Evolutionary conservation across 306 rosid genomes (phyloP).

Genomic region (Rubus idaeus): DNA sequence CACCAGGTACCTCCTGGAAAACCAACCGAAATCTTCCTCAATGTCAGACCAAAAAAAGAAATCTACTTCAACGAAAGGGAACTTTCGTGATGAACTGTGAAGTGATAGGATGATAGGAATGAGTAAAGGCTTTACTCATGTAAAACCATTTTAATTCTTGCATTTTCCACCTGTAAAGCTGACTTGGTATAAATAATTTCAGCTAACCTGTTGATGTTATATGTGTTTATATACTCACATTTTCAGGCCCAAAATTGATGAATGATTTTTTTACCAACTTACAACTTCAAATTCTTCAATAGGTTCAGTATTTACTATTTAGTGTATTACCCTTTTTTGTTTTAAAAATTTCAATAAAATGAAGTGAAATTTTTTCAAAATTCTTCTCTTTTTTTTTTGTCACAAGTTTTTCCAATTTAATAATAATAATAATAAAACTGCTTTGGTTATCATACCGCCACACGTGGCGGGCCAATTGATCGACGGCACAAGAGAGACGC

Average conservation of each 20-base stretch:
- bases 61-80: slow-evolving; percentile 3
- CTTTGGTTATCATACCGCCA: no score
- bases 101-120: neutral
- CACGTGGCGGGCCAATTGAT: no score
- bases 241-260: neutral
- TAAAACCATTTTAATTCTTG: neutral
- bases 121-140: neutral
- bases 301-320: no score
- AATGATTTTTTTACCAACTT: neutral
- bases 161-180: neutral
- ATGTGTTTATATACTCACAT: neutral
- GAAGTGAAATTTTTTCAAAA: no score
- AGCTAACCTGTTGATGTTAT: neutral
- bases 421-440: no score
- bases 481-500: no score
- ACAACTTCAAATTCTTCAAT: no score
- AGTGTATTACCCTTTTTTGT: no score
- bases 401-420: no score
- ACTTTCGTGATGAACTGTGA: slow-evolving; percentile 37
- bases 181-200: slow-evolving; percentile 10
- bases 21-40: slow-evolving; percentile 18
- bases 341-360: no score
- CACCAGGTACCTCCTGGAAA: slow-evolving; percentile 35
- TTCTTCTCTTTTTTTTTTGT: no score
- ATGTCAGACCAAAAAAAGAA: neutral